A percentile compares a stretch with the other conserved stretches of the same genome.
phyloP scores from a whole-genome alignment of 164 flowering plant genomes.

The Piper longum region DNA sequence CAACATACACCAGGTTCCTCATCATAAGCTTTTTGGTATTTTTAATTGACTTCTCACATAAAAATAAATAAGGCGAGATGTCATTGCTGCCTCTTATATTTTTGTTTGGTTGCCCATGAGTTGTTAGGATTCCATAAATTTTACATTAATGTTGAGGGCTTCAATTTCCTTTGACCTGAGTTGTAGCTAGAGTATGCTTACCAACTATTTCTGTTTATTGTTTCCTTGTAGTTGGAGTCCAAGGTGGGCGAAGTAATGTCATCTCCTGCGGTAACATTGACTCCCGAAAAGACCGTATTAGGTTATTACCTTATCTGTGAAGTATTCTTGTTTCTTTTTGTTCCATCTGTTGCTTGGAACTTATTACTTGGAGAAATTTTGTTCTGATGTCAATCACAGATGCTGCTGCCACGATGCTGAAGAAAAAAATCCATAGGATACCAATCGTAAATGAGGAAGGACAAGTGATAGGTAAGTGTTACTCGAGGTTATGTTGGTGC shows the following conservation, averaged over 20 bases:
- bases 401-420: constrained; percentile 23
- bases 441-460: constrained; percentile 19
- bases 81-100: too few species aligned
- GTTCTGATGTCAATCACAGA: constrained; percentile 11
- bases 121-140: too few species aligned
- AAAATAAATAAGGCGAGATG: too few species aligned
- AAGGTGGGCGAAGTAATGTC: constrained; percentile 23
- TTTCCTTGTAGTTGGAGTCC: constrained; percentile 12
- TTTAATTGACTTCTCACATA: too few species aligned
- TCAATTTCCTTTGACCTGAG: too few species aligned
- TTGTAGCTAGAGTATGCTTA: not conserved
- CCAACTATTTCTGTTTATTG: not conserved
- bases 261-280: constrained; percentile 14
- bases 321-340: not conserved
- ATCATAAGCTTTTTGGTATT: too few species aligned
- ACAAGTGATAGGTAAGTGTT: constrained; percentile 19
- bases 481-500: not conserved
- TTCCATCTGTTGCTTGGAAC: not conserved
- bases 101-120: too few species aligned
- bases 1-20: too few species aligned
- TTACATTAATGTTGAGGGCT: too few species aligned
- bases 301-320: constrained; percentile 7
- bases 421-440: constrained; percentile 23
- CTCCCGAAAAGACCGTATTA: constrained; percentile 15
- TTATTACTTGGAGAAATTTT: not conserved